These are phyloP conservation scores for Solanum aculeatissimum DNA, from an alignment of 305 asterid species.

Conservation along the genomic window DNA sequence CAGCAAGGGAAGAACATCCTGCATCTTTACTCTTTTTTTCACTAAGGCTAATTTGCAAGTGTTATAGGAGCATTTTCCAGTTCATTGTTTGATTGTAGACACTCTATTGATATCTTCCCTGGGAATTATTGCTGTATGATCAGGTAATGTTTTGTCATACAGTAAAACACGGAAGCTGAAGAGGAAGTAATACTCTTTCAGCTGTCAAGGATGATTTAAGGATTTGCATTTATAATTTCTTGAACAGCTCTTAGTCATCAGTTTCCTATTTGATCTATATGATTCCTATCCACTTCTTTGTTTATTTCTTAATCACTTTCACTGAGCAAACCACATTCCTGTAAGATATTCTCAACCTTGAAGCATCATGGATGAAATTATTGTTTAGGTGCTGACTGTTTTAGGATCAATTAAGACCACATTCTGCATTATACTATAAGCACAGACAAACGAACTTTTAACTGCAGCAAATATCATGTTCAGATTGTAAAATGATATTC, in stretches of 20 bases:
- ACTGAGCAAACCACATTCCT: not conserved
- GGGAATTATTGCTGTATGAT: not conserved
- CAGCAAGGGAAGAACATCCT: not conserved
- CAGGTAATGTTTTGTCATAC: not conserved
- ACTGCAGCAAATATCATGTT: not conserved
- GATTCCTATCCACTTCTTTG: not conserved
- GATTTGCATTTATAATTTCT: not conserved
- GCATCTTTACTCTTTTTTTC: not conserved
- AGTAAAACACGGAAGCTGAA: not conserved
- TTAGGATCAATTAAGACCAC: not conserved
- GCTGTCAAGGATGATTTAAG: not conserved
- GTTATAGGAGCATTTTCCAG: not conserved
- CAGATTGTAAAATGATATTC: conserved; percentile 6
- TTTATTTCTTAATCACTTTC: not conserved
- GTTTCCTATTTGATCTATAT: not conserved
- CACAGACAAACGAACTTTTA: not conserved
- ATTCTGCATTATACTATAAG: not conserved
- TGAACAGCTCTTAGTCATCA: not conserved
- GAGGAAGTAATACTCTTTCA: not conserved
- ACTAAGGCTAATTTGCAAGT: not conserved
- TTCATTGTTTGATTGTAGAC: not conserved
- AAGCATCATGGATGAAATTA: not conserved
- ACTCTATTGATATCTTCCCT: not conserved
- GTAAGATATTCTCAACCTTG: not conserved
- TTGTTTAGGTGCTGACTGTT: not conserved